A percentile compares a stretch with the other conserved stretches of the same genome.
Evolutionary conservation across 2,329 filamentous ascomycete genomes (phyloP).

Genomic region (Colletotrichum musae): DNA sequence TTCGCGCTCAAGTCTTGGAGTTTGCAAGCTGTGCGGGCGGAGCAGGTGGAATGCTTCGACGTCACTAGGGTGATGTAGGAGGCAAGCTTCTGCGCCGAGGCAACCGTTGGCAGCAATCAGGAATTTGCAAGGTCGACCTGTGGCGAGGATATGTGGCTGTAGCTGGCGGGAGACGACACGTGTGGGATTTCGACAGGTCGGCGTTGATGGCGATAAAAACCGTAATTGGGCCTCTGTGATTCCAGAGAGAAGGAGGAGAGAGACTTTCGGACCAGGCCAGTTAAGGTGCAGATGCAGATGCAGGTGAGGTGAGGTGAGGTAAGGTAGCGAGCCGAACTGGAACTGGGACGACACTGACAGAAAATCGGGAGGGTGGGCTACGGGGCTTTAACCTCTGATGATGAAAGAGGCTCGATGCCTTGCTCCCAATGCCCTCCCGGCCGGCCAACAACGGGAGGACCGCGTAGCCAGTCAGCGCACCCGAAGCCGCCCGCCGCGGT

Average conservation of each 20-base stretch:
- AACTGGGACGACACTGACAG: conserved; percentile 21
- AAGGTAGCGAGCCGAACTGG: conserved; percentile 9
- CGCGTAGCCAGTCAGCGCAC: conserved; percentile 5
- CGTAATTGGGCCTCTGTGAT: conserved; percentile 18
- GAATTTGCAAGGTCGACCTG: conserved; percentile 11
- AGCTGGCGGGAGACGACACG: conserved; percentile 28
- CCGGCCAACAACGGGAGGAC: conserved; percentile 15
- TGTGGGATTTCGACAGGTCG: conserved; percentile 21
- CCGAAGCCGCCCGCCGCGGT: conserved; percentile 4
- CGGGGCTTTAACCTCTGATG: conserved; percentile 41
- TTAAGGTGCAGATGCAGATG: not conserved
- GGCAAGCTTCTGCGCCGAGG: conserved; percentile 27
- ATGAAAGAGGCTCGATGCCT: conserved; percentile 43
- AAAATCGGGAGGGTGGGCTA: conserved; percentile 43
- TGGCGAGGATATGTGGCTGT: conserved; percentile 16
- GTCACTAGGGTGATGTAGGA: conserved; percentile 40
- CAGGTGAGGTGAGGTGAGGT: not conserved
- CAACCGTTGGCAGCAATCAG: conserved; percentile 20
- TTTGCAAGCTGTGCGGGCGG: conserved; percentile 29
- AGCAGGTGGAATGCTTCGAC: conserved; percentile 38
- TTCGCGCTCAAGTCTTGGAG: conserved; percentile 27
- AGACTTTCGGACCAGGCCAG: not conserved
- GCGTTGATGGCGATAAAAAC: conserved; percentile 22
- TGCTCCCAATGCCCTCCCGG: not conserved
- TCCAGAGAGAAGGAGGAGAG: conserved; percentile 5